These are phyloP conservation scores for Cladorrhinum sp. DNA, from an alignment of 2,329 filamentous ascomycete genomes.

Conservation along the genomic window DNA sequence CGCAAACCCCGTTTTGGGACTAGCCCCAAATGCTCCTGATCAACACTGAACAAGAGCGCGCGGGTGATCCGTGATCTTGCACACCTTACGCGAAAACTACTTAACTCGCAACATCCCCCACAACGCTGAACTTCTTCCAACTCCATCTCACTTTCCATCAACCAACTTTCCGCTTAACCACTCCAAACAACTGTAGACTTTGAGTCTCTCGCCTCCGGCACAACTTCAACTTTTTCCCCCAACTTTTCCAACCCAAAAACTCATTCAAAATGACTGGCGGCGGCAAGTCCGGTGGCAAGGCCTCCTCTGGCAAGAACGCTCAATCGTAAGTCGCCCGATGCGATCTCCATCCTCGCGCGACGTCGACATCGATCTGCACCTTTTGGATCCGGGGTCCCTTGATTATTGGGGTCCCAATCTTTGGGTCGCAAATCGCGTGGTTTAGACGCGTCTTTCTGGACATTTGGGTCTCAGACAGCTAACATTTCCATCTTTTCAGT, in stretches of 20 bases:
- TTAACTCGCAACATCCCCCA: constrained; percentile 52
- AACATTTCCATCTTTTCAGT: constrained; percentile 49
- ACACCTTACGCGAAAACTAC: constrained; percentile 49
- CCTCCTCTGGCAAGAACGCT: constrained; percentile 97
- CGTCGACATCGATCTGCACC: constrained; percentile 14
- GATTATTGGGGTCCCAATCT: not conserved
- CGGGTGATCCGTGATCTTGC: constrained; percentile 50
- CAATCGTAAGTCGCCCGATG: constrained; percentile 73
- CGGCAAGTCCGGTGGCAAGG: constrained; percentile 99
- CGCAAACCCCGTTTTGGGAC: constrained; percentile 30
- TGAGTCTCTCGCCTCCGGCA: constrained; percentile 33
- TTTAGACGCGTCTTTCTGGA: constrained; percentile 40
- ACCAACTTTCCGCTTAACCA: constrained; percentile 32
- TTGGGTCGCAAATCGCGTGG: not conserved
- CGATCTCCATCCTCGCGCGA: not conserved
- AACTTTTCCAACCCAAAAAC: constrained; percentile 33
- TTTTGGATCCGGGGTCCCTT: not conserved
- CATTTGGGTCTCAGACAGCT: constrained; percentile 28
- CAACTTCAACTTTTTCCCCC: constrained; percentile 24
- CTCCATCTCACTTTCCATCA: constrained; percentile 38
- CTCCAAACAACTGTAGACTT: constrained; percentile 25
- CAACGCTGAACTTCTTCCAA: constrained; percentile 35
- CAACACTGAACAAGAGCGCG: constrained; percentile 25
- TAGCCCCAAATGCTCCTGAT: constrained; percentile 30
- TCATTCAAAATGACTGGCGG: constrained; percentile 97